Base-by-base conservation (phyloP, 768 basidiomycete species). In the Suillus decipiens region DNA sequence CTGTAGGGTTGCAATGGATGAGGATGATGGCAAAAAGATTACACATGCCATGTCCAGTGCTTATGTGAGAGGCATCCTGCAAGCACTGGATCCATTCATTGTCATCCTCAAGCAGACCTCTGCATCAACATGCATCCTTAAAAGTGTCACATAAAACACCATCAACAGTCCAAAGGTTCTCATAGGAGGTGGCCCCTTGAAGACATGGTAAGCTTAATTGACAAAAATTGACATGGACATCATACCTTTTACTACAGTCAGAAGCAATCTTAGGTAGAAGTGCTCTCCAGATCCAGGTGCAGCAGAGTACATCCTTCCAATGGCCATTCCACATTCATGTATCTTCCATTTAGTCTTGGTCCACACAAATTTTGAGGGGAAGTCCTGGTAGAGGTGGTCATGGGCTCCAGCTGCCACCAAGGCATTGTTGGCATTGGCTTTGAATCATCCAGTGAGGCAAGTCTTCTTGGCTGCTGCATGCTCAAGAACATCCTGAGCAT, bases 51-150 rank as follows among this genome's bases (percentile, higher is more conserved):
- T 8, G 10, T 1, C 81, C 82, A 24, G 74, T 79, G 36, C 75
- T 70, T 67, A 84, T 80, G 0, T 59, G 36, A 15, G 70, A 62
- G 45, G 79, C 82, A 17, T 86, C 81, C 19, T 69, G 8, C 0
- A 86, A 62, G 65, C 82, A 84, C 6, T 64, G 62, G 0, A 68
- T 19, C 79, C 80, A 84, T 66, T 86, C 82, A n/a, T 67, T 67
- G 67, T 86, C 79, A 75, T 83, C 77, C n/a, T 82, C 75, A 4
- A 85, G 70, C 0, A 85, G 74, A 1, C 80, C 82, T 8, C 59
- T 55, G n/a, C 75, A 74, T 14, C 71, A 19, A 60, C 83, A 85
- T 3, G 82, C 81, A 0, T 75, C 77, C 36, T 73, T 68, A 55
- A 79, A 84, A 1, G 76, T 77, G 0, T 64, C 60, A 70, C 73